Conservation (phyloP, 169 alveolate species). For the Plasmodium falciparum region DNA sequence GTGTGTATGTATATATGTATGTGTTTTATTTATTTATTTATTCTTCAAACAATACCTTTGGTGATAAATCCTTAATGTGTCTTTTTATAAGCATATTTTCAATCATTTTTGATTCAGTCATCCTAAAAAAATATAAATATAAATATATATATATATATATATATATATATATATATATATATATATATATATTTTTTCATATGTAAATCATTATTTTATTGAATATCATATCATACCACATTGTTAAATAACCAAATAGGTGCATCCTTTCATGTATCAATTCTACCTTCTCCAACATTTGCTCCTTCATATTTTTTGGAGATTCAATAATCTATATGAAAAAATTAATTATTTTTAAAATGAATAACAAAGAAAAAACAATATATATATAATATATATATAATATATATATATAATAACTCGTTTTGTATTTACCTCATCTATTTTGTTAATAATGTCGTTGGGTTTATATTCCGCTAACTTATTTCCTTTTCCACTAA, state of each 20-base stretch:
- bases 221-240: slow-evolving; percentile 57
- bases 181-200: background rate
- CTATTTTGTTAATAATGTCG: slow-evolving; percentile 65
- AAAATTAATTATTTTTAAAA: background rate
- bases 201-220: slow-evolving; percentile 2
- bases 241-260: slow-evolving; percentile 52
- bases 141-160: slow-evolving; percentile 9
- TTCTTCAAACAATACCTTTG: no score
- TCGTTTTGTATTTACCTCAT: slow-evolving; percentile 21
- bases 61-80: slow-evolving; percentile 63
- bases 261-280: slow-evolving; percentile 67
- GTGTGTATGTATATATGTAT: no score
- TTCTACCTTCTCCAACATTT: slow-evolving; percentile 65
- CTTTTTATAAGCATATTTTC: slow-evolving; percentile 73
- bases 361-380: background rate
- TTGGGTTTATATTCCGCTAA: slow-evolving; percentile 65
- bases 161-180: background rate
- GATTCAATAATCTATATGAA: slow-evolving; percentile 46
- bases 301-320: slow-evolving; percentile 44
- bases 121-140: slow-evolving; percentile 19
- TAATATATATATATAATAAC: background rate
- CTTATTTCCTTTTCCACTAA: slow-evolving; percentile 67
- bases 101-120: slow-evolving; percentile 67
- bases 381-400: slow-evolving; percentile 1
- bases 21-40: no score